phyloP scores from a whole-genome alignment of 768 basidiomycete species.

The Calocera cornea region DNA sequence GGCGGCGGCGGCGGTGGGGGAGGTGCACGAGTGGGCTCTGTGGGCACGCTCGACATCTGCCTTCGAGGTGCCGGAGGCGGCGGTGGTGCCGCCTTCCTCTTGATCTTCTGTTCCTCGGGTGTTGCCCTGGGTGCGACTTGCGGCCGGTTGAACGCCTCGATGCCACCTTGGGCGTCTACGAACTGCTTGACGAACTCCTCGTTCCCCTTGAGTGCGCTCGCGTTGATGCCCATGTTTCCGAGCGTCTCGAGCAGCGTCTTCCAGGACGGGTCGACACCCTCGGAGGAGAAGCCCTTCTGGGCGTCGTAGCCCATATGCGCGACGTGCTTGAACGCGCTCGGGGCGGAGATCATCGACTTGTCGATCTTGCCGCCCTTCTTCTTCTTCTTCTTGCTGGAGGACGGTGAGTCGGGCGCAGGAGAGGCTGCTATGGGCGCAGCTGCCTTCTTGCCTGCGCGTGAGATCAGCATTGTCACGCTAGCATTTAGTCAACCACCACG shows the following conservation, averaged over 20 bases:
- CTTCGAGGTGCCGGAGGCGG: slow-evolving; percentile 29
- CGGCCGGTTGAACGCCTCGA: slow-evolving; percentile 29
- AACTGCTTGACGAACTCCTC: slow-evolving; percentile 84
- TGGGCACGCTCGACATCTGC: slow-evolving; percentile 23
- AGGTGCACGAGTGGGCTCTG: slow-evolving; percentile 18
- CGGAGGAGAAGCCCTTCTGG: slow-evolving; percentile 73
- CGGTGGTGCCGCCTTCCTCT: slow-evolving; percentile 25
- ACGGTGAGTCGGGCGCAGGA: slow-evolving; percentile 29
- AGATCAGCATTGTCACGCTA: background rate
- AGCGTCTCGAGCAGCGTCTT: slow-evolving; percentile 53
- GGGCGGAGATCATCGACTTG: slow-evolving; percentile 83
- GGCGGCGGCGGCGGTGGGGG: slow-evolving; percentile 25
- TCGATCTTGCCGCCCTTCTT: slow-evolving; percentile 72
- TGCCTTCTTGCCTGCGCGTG: background rate
- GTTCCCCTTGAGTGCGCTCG: slow-evolving; percentile 57
- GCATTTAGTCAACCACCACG: background rate
- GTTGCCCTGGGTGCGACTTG: slow-evolving; percentile 14
- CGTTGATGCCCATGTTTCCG: slow-evolving; percentile 49
- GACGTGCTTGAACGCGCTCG: slow-evolving; percentile 69
- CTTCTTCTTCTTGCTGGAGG: slow-evolving; percentile 37
- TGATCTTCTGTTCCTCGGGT: slow-evolving; percentile 8
- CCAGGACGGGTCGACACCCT: slow-evolving; percentile 87
- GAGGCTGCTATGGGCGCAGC: background rate
- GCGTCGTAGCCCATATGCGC: slow-evolving; percentile 91
- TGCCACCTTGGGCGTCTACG: slow-evolving; percentile 39